Evolutionary conservation across 1,284 basidiomycete species (phyloP).

Genomic region (Pseudozyma sp.): DNA sequence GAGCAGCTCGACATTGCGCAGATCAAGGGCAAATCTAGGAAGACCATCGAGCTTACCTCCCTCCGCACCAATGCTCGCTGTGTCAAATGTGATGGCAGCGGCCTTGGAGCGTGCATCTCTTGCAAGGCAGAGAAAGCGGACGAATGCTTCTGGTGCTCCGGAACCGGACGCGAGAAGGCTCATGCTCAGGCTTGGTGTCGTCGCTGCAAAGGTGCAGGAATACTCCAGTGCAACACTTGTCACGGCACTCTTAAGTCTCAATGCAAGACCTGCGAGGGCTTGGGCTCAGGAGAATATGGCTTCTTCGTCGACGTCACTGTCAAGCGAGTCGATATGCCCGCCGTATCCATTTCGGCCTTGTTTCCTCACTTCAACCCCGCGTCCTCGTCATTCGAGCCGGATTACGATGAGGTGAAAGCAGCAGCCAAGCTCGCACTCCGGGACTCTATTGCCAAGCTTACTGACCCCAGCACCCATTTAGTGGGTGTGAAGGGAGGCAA

Average conservation of each 20-base stretch:
- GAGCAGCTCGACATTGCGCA: constrained; percentile 45
- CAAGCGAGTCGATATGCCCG: constrained; percentile 54
- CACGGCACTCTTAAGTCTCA: constrained; percentile 35
- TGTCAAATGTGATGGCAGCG: constrained; percentile 40
- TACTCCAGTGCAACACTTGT: constrained; percentile 55
- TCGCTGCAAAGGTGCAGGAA: constrained; percentile 53
- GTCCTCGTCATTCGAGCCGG: constrained; percentile 12
- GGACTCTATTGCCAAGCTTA: constrained; percentile 49
- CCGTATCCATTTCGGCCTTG: constrained; percentile 44
- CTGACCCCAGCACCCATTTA: constrained; percentile 17
- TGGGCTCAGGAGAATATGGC: constrained; percentile 48
- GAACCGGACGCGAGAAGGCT: constrained; percentile 53
- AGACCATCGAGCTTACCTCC: constrained; percentile 52
- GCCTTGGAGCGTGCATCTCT: constrained; percentile 33
- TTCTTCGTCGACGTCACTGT: constrained; percentile 57
- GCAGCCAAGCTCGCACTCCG: constrained; percentile 45
- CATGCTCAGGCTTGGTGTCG: constrained; percentile 44
- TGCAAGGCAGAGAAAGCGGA: constrained; percentile 55
- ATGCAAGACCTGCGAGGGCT: constrained; percentile 52
- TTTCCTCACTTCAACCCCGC: constrained; percentile 26
- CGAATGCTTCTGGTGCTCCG: constrained; percentile 61
- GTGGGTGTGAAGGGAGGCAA: constrained; percentile 17
- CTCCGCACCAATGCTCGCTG: constrained; percentile 49
- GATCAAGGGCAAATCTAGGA: constrained; percentile 52
- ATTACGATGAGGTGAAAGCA: constrained; percentile 39